Conservation (phyloP, 192 early-diverging fungal species). For the Allomyces macrogynus region DNA sequence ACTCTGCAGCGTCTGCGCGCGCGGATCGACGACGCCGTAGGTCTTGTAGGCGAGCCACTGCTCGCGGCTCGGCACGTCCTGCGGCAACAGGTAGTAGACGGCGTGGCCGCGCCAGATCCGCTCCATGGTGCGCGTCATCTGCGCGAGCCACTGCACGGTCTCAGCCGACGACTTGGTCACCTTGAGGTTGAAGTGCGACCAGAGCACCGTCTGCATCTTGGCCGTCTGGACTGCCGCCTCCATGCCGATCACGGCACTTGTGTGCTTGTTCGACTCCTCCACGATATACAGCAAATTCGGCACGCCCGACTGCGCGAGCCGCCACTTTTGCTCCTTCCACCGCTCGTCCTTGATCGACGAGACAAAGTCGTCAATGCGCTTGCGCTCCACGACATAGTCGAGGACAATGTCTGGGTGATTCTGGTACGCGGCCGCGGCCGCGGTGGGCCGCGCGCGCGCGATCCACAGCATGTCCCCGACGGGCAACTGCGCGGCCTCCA, state of each 20-base stretch:
- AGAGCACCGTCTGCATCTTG: neutral
- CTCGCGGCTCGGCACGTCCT: constrained; percentile 5
- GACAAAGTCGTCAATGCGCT: constrained; percentile 81
- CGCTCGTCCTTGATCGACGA: constrained; percentile 82
- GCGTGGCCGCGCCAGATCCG: neutral
- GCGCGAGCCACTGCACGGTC: constrained; percentile 1
- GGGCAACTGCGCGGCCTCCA: constrained; percentile 38
- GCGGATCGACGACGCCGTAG: constrained; percentile 19
- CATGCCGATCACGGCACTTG: neutral
- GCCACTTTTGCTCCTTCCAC: constrained; percentile 70
- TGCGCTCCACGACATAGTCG: constrained; percentile 75
- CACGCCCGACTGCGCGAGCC: constrained; percentile 10
- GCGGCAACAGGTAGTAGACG: neutral
- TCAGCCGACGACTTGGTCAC: constrained; percentile 21
- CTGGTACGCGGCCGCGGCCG: neutral
- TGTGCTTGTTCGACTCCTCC: neutral
- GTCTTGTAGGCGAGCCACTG: constrained; percentile 34
- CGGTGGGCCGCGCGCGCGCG: constrained; percentile 21
- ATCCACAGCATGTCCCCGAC: constrained; percentile 86
- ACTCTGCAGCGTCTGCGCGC: neutral
- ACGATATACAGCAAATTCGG: neutral
- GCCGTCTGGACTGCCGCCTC: neutral
- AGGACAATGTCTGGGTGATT: constrained; percentile 40
- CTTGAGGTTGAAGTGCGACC: constrained; percentile 10
- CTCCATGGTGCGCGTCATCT: neutral